Evolutionary conservation across 768 basidiomycete genomes (phyloP), one percentile per base, ranked within the genome.

Genomic region (Cystofilobasidium bisporidii): DNA sequence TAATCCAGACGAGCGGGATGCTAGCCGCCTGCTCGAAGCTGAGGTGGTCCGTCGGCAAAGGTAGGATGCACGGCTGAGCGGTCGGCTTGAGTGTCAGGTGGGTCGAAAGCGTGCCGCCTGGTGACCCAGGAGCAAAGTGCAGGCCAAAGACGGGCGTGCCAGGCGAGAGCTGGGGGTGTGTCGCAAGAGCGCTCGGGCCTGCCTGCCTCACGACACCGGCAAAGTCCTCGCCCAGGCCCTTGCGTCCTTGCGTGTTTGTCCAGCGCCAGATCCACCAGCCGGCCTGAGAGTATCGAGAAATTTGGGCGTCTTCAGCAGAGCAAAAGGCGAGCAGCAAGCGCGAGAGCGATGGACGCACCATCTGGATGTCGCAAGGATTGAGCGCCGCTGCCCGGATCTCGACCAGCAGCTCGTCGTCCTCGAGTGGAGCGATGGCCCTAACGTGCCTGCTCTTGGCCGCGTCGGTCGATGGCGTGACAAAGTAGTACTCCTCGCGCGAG

Each of bases 1-100:
- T 87, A 55, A 82, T 70, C 2, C 79, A 83, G 0, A 82, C 82
- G n/a, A 87, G 73, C 0, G 82, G 76, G 9, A 89, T 73, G 0
- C 85, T 85, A 0, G 87, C 81, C 0, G 86, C 86, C 73, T 87
- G 79, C 0, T 79, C 78, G 28, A 83, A 80, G 2, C 81, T 78
- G 58, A 88, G 67, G 64, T 80, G 80, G 41, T 43, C 18, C 10
- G 48, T 24, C 2, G 72, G 72, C 24, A 70, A 67, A 10, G n/a
- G 41, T 36, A 71, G 33, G 58, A 71, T 32, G 36, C 58, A 53
- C 11, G 48, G 48, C 10, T 50, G 48, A 1, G 67, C 36, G 1
- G 67, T 26, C 20, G 87, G 87, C 47, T 83, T 80, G 56, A 73
- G 74, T 60, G 56, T 78, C 62, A 84, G 32, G 28, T 63, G 62